Evolutionary conservation across 1,139 yeast genomes (phyloP), one percentile per base, ranked within the genome.

Genomic region (Blastobotrys capitulatus): DNA sequence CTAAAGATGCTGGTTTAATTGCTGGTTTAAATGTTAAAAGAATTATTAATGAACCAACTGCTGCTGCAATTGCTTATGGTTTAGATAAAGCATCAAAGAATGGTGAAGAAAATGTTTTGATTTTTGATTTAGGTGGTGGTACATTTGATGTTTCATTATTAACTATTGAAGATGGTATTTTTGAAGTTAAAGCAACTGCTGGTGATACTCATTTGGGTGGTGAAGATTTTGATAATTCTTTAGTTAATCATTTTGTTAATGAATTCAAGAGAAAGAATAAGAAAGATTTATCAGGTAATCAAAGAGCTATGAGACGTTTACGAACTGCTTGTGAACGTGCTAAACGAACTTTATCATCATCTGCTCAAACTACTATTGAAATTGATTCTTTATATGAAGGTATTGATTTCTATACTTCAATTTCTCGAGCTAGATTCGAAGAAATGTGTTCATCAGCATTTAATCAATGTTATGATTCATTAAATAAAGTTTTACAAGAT

Each of bases 271-370:
- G 87, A 83, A 89, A 88, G 77, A 83, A 87, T 70, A 77, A 76
- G 60, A 78, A 85, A 62, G 96, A 89, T 69, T 76, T 88, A 57
- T 67, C 85, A 57, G 72, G 76, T 59, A 87, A 86, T 73, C 87
- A 95, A 71, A 86, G 97, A 81, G 97, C 97, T 71, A 80, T 90
- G 72, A 87, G 97, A 79, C 89, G 97, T 82, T 82, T 90, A 74
- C 86, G 97, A 83, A 90, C 97, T 67, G 96, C 97, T 66, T 90
- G 96, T 79, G 97, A 89, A 77, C 87, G 89, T 80, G 97, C 96
- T 57, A 89, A 89, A 81, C 85, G 97, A 75, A 83, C 95, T 47
- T 77, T 89, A 64, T 89, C 96, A 25, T 83, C 95, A 56, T 95
- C 87, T 74, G 86, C 83, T 82, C 80, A 87, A 54, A 80, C 94